Percentiles rank a stretch among this genome's conserved stretches.
Conservation (phyloP, 2,329 filamentous ascomycete genomes). For the Keithomyces neogunnii region DNA sequence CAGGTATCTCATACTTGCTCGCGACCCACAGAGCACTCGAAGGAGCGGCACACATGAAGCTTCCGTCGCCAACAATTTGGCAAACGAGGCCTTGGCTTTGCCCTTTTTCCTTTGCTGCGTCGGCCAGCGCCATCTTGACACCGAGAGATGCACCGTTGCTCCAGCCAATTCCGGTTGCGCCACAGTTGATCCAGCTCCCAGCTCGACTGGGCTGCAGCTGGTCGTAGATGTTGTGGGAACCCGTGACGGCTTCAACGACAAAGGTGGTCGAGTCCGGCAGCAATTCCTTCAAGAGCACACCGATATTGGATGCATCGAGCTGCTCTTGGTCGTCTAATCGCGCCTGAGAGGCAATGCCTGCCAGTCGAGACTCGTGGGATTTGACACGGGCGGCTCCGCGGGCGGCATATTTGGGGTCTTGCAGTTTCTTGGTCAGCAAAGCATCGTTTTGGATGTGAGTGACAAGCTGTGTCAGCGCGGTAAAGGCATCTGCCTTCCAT, state of each 20-base stretch:
- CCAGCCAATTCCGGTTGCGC: constrained; percentile 69
- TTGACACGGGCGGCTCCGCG: constrained; percentile 39
- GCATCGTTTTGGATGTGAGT: constrained; percentile 36
- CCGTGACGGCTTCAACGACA: constrained; percentile 66
- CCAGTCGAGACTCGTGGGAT: constrained; percentile 47
- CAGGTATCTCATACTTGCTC: constrained; percentile 35
- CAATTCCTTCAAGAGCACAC: constrained; percentile 7
- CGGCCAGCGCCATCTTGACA: constrained; percentile 52
- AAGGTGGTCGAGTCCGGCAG: constrained; percentile 48
- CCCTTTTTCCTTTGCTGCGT: constrained; percentile 18
- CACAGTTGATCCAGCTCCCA: constrained; percentile 68
- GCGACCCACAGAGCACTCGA: constrained; percentile 41
- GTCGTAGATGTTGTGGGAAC: constrained; percentile 54
- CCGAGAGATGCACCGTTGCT: constrained; percentile 63
- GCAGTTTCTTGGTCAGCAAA: constrained; percentile 21
- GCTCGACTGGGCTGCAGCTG: constrained; percentile 57
- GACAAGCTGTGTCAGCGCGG: constrained; percentile 58
- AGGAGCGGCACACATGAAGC: constrained; percentile 38
- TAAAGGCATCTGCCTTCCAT: constrained; percentile 53
- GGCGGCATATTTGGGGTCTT: constrained; percentile 14
- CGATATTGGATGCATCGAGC: constrained; percentile 22
- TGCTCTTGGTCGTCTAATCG: constrained; percentile 47
- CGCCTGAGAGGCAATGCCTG: constrained; percentile 44
- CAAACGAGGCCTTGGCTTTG: constrained; percentile 34
- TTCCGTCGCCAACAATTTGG: constrained; percentile 41